These are phyloP conservation scores for Tremellales sp. DNA, from an alignment of 1,284 basidiomycete species.

Conservation along the genomic window DNA sequence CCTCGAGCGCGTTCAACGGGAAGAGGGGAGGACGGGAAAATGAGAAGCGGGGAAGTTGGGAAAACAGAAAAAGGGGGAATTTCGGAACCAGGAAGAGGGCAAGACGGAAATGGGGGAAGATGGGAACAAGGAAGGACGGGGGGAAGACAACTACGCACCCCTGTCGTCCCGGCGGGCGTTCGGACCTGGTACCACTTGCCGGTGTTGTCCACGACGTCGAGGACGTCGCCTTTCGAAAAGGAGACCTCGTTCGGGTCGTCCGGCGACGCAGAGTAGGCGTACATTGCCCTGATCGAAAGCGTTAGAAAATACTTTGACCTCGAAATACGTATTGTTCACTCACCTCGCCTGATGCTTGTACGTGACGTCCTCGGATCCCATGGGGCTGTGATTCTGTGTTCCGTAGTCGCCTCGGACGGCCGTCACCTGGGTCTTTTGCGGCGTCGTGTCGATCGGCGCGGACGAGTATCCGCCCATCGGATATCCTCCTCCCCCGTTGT, in stretches of 20 bases:
- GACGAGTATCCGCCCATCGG: conserved; percentile 27
- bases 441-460: conserved; percentile 30
- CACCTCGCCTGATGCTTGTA: conserved; percentile 27
- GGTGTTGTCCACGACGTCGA: conserved; percentile 88
- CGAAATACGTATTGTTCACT: conserved; percentile 2
- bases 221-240: conserved; percentile 86
- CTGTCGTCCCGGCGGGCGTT: conserved; percentile 75
- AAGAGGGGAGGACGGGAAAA: no score
- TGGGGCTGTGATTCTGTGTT: conserved; percentile 4
- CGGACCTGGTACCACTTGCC: conserved; percentile 96
- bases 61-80: no score
- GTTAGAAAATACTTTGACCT: neutral
- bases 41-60: no score
- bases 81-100: no score
- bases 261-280: conserved; percentile 75
- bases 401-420: conserved; percentile 12
- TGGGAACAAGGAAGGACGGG: no score
- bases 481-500: conserved; percentile 21
- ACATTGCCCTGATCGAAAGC: conserved; percentile 34
- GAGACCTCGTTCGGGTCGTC: conserved; percentile 97
- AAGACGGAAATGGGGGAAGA: no score
- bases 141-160: conserved; percentile 50
- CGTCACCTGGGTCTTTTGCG: conserved; percentile 18
- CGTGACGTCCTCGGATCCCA: conserved; percentile 9
- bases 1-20: no score